Percentiles rank a stretch among this genome's conserved stretches.
Conservation (phyloP, 2,329 filamentous ascomycete genomes). For the Fusarium nisikadoi region DNA sequence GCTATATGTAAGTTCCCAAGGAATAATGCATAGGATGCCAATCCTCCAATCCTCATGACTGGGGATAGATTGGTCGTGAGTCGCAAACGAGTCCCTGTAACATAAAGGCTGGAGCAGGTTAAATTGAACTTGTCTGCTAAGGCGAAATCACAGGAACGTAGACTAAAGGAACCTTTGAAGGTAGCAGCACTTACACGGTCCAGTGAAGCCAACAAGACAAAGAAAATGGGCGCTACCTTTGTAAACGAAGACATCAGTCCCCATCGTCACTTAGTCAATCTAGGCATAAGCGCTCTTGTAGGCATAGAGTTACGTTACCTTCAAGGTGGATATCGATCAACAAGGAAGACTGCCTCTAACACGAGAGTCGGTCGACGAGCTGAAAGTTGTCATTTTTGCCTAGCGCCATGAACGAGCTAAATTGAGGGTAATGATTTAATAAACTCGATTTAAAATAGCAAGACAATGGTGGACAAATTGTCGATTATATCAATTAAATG, state of each 20-base stretch:
- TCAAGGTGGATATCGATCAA: not conserved
- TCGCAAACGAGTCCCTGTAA: not conserved
- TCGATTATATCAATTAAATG: too few relatives aligned
- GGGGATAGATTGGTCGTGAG: fast-evolving
- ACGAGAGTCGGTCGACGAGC: fast-evolving
- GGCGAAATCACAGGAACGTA: too few relatives aligned
- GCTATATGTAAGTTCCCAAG: not conserved
- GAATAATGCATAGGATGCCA: fast-evolving
- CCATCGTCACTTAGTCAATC: not conserved
- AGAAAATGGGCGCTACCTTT: too few relatives aligned
- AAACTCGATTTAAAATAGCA: too few relatives aligned
- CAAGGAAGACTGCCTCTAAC: not conserved
- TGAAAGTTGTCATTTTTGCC: not conserved
- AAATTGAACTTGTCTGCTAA: not conserved
- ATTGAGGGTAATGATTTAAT: fast-evolving
- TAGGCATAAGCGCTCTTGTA: not conserved
- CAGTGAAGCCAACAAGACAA: not conserved
- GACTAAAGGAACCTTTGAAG: fast-evolving
- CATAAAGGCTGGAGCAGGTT: fast-evolving
- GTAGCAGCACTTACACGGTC: not conserved
- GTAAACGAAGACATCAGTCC: not conserved
- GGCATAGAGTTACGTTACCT: not conserved
- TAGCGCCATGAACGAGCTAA: fast-evolving
- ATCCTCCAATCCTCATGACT: not conserved
- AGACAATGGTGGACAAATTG: too few relatives aligned